Conservation (phyloP, 1,139 yeast species). For the Diutina siamensis region DNA sequence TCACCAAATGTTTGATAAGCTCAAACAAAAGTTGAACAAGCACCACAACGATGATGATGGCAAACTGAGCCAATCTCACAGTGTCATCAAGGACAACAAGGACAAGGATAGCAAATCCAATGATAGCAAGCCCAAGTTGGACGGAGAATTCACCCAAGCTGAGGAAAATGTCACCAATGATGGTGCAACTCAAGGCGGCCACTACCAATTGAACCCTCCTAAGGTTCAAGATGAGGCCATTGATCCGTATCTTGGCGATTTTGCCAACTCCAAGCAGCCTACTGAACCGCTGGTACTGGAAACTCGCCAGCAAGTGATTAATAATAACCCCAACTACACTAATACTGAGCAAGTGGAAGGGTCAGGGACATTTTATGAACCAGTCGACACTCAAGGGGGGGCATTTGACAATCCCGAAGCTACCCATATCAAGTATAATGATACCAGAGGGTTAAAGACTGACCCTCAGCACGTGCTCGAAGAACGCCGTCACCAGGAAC, state of each 20-base stretch:
- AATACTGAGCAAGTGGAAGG: not conserved
- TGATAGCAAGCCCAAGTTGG: not conserved
- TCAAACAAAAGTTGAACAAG: not conserved
- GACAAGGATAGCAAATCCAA: not conserved
- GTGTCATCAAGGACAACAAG: not conserved
- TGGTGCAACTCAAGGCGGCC: not conserved
- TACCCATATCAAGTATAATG: not conserved
- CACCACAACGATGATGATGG: not conserved
- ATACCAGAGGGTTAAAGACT: not conserved
- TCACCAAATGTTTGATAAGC: not conserved
- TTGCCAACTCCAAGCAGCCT: not conserved
- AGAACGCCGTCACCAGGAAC: not conserved
- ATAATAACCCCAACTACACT: not conserved
- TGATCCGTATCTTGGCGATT: not conserved
- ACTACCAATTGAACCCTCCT: not conserved
- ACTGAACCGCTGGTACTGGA: not conserved
- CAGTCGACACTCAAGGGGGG: constrained; percentile 4
- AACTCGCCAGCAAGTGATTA: not conserved
- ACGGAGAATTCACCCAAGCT: not conserved
- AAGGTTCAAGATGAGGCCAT: not conserved
- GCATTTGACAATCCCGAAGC: not conserved
- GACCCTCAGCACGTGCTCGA: constrained; percentile 2
- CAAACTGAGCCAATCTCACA: too few relatives aligned
- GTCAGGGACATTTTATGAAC: not conserved
- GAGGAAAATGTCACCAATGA: not conserved